Evolutionary conservation across 1,284 basidiomycete genomes (phyloP).

Genomic region (Neolentinus lepideus): DNA sequence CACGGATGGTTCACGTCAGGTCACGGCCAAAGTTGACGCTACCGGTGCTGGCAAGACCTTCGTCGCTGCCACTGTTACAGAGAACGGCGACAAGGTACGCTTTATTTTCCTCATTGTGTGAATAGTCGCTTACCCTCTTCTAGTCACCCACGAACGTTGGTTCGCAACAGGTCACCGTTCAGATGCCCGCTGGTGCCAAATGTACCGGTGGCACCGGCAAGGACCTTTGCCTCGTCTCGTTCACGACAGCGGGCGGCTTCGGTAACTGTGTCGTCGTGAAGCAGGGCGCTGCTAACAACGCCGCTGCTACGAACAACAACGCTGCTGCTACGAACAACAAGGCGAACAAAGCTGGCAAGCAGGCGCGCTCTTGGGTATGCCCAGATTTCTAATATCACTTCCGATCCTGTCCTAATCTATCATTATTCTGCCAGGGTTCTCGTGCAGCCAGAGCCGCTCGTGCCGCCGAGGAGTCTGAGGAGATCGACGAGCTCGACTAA

Average conservation of each 20-base stretch:
- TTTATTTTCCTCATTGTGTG: neutral
- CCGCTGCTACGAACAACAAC: neutral
- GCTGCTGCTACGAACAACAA: neutral
- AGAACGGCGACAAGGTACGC: constrained; percentile 30
- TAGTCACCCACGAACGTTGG: constrained; percentile 23
- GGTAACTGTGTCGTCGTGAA: constrained; percentile 44
- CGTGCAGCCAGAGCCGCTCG: no score
- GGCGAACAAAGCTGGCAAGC: neutral
- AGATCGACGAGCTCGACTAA: no score
- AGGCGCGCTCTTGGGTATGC: neutral
- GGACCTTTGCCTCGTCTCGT: constrained; percentile 40
- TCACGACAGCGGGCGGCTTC: constrained; percentile 36
- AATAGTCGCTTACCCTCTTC: neutral
- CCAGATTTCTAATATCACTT: no score
- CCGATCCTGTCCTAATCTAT: no score
- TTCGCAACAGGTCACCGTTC: constrained; percentile 31
- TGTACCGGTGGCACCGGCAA: constrained; percentile 38
- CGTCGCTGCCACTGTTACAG: constrained; percentile 24
- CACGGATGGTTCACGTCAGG: constrained; percentile 42
- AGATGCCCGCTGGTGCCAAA: constrained; percentile 36
- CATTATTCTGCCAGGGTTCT: no score
- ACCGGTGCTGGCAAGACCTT: constrained; percentile 30
- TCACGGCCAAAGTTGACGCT: constrained; percentile 28
- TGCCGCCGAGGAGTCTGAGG: no score
- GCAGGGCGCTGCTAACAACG: constrained; percentile 6